phyloP scores from a whole-genome alignment of 106 monocot species.

The Dactylorhiza incarnata region DNA sequence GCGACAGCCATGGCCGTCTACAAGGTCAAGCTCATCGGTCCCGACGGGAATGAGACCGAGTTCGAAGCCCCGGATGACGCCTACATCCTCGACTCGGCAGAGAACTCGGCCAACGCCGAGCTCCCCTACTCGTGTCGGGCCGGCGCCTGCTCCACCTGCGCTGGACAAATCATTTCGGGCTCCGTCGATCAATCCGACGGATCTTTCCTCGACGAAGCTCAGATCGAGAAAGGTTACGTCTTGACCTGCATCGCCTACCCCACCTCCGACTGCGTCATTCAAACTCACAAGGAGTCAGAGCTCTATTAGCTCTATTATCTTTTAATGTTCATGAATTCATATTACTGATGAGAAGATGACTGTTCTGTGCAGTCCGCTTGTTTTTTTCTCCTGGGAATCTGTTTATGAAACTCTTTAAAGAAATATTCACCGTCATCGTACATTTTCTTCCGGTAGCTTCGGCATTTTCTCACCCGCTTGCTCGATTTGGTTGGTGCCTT shows the following conservation, averaged over 20 bases:
- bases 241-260: slow-evolving; percentile 69
- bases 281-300: slow-evolving; percentile 64
- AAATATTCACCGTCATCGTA: too few species aligned
- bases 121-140: slow-evolving; percentile 76
- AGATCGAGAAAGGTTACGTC: slow-evolving; percentile 50
- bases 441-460: too few species aligned
- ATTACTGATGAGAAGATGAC: too few species aligned
- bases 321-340: too few species aligned
- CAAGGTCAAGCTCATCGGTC: slow-evolving; percentile 10
- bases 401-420: too few species aligned
- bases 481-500: too few species aligned
- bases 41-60: slow-evolving; percentile 7
- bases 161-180: slow-evolving; percentile 41
- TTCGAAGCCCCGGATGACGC: slow-evolving; percentile 15
- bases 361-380: too few species aligned
- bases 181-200: slow-evolving; percentile 70
- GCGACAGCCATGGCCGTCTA: slow-evolving; percentile 5
- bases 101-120: slow-evolving; percentile 42
- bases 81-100: slow-evolving; percentile 73
- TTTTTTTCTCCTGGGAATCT: too few species aligned
- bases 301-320: slow-evolving; percentile 20
- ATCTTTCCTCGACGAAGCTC: slow-evolving; percentile 60
- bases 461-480: too few species aligned
- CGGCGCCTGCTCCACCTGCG: slow-evolving; percentile 79
- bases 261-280: slow-evolving; percentile 54